Evolutionary conservation across 495 filamentous ascomycete genomes (phyloP).

Genomic region (Neurospora sp.): DNA sequence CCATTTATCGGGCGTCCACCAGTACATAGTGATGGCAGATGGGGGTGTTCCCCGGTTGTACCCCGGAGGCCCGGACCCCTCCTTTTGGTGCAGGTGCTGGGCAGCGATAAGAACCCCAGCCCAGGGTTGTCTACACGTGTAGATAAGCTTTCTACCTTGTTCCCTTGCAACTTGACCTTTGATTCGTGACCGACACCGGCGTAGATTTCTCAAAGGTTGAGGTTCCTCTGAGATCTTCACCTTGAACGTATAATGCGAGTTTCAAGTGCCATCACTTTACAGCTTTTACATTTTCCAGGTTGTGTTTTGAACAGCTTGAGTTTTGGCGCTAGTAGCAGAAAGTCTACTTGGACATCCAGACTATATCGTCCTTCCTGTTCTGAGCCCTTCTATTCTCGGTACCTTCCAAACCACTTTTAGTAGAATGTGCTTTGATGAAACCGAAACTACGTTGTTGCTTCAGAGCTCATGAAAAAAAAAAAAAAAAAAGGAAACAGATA

Average conservation of each 20-base stretch:
- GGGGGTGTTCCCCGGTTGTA: neutral
- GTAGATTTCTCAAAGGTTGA: neutral
- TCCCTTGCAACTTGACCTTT: no score
- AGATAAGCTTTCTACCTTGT: neutral
- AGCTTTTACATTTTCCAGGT: no score
- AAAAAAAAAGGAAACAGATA: no score
- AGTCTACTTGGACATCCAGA: neutral
- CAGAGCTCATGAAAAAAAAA: no score
- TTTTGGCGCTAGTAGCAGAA: neutral
- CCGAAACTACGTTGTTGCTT: no score
- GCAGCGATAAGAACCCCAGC: neutral
- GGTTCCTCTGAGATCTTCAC: neutral
- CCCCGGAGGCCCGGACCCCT: neutral
- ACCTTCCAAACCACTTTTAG: neutral
- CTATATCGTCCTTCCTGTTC: neutral
- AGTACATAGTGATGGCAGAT: neutral
- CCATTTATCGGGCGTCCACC: neutral
- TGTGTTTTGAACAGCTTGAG: neutral
- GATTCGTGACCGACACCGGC: neutral
- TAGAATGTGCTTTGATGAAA: neutral
- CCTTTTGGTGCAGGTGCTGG: neutral
- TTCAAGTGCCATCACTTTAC: no score
- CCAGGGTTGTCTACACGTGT: neutral
- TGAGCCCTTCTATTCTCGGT: neutral
- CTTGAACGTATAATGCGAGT: neutral